Base-by-base conservation (phyloP, 352 stramenopile genomes). In the Globisporangium iwayamae region DNA sequence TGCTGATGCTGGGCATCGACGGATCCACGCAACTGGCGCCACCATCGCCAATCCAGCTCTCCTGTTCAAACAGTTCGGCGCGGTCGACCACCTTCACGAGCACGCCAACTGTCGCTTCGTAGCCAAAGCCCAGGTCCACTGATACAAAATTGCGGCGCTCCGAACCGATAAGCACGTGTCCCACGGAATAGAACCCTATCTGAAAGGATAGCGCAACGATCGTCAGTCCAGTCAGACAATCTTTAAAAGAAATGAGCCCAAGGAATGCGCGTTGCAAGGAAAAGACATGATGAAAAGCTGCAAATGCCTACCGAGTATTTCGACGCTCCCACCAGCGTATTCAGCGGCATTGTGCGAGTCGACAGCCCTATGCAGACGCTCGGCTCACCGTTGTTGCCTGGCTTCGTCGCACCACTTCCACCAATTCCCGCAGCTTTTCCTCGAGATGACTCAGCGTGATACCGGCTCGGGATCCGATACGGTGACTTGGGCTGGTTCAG, bases 331-430 rank as follows among this genome's bases (percentile, higher is more conserved):
- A 94, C 84, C 2, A 96, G 72, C 16, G 85, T 89, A 61, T 94
- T 94, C 1, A 93, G 67, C 43, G 79, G 79, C 82, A 93, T 93
- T 18, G 79, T 62, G 11, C 80, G 71, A 18, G 87, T 89, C 11
- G 87, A 93, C 8, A 96, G 66, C 0, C 87, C 87, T 45, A 96
- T 90, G 64, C 82, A 93, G 8, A 89, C 85, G 50, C 78, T 96
- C 18, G 84, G 71, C 46, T 92, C 83, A 3, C 75, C 71, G 3
- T 69, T n/a, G 56, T 3, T 32, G 22, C 43, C 30, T 16, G 63
- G 56, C 11, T 68, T 70, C 11, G 41, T 47, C 14, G 16, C 41
- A 20, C 41, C 53, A 22, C 55, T 65, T 16, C 47, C 60, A 54
- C 30, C 39, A 39, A 10, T 55, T 2, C 8, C 50, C 0, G 14